Evolutionary conservation across 2,329 filamentous ascomycete genomes (phyloP).

Genomic region (Claviceps sp.): DNA sequence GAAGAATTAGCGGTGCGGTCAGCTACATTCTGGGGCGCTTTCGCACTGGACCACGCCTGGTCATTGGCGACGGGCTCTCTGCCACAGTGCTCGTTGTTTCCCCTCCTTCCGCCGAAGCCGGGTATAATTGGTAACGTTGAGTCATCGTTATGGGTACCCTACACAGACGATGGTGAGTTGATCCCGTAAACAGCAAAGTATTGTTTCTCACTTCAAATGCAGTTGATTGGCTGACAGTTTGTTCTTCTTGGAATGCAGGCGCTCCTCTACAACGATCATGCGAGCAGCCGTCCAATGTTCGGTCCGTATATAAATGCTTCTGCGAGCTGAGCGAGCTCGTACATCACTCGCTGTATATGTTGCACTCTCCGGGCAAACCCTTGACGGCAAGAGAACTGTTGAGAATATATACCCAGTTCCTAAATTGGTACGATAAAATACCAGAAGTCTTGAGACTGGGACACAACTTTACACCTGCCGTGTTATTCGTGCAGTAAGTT

Average conservation of each 20-base stretch:
- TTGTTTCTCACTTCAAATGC: not conserved
- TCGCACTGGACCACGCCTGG: slow-evolving; percentile 52
- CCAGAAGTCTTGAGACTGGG: slow-evolving; percentile 50
- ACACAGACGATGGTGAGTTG: slow-evolving; percentile 40
- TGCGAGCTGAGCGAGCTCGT: slow-evolving; percentile 62
- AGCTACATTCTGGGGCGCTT: slow-evolving; percentile 49
- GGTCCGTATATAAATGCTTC: slow-evolving; percentile 54
- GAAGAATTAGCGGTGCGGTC: slow-evolving; percentile 45
- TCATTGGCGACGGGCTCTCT: slow-evolving; percentile 49
- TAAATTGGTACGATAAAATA: slow-evolving; percentile 58
- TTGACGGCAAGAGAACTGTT: slow-evolving; percentile 51
- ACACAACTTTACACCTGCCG: slow-evolving; percentile 58
- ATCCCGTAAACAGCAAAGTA: not conserved
- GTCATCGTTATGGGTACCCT: slow-evolving; percentile 45
- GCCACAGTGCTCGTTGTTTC: slow-evolving; percentile 45
- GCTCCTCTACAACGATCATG: slow-evolving; percentile 40
- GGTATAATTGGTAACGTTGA: slow-evolving; percentile 47
- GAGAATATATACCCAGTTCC: slow-evolving; percentile 52
- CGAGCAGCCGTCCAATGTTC: slow-evolving; percentile 52
- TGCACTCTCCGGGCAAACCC: slow-evolving; percentile 56
- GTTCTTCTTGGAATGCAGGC: slow-evolving; percentile 20
- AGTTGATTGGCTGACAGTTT: not conserved
- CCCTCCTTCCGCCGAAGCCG: slow-evolving; percentile 44
- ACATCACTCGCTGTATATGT: slow-evolving; percentile 55
- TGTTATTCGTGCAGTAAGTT: slow-evolving; percentile 60